Base-by-base conservation (phyloP, 306 rosid genomes). In the Betula pendula region DNA sequence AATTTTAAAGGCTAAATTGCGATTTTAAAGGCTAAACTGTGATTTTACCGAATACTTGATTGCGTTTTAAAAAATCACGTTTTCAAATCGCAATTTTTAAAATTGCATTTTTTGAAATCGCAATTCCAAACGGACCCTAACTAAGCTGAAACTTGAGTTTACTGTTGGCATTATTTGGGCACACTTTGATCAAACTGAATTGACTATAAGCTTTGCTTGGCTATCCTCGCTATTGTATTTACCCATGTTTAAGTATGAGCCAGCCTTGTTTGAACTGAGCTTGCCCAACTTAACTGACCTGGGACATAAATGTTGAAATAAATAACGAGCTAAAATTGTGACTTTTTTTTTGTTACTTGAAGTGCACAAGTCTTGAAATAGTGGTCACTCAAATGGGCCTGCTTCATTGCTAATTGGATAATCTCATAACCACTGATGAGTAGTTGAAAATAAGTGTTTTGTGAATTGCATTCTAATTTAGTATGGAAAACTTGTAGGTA, bases 71-170 rank as follows among this genome's bases (percentile, higher is more conserved):
- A n/a, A n/a, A n/a, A n/a, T n/a, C n/a, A n/a, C n/a, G n/a, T n/a
- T n/a, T n/a, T n/a, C n/a, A n/a, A n/a, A n/a, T n/a, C n/a, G n/a
- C n/a, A n/a, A n/a, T n/a, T n/a, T n/a, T n/a, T n/a, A n/a, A n/a
- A n/a, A n/a, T n/a, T n/a, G n/a, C n/a, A n/a, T n/a, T n/a, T n/a
- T n/a, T n/a, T n/a, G n/a, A n/a, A n/a, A n/a, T n/a, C n/a, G n/a
- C n/a, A n/a, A n/a, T n/a, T n/a, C n/a, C n/a, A n/a, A n/a, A n/a
- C n/a, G n/a, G n/a, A n/a, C n/a, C n/a, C n/a, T n/a, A 20, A 65
- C 5, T 35, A 9, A 38, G 48, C 48, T 65, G 47, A 65, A 65
- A 27, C 70, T 65, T 38, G 70, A 65, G 24, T 65, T 65, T 65
- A 35, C 14, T 38, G 47, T 43, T 65, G 6, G 48, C 14, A 8